These are phyloP conservation scores for Nemania serpens DNA, from an alignment of 2,329 filamentous ascomycete species.

Conservation along the genomic window DNA sequence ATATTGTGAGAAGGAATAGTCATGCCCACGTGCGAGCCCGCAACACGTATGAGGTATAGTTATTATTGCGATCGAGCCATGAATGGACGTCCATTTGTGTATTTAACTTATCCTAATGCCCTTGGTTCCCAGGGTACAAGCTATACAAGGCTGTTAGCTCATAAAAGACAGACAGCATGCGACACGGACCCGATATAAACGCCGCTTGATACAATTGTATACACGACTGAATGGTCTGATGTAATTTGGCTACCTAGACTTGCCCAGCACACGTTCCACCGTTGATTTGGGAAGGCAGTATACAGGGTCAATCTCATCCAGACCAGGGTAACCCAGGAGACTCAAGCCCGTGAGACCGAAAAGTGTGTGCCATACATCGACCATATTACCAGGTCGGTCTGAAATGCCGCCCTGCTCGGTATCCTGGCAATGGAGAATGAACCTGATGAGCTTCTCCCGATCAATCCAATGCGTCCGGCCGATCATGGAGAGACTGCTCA, in stretches of 20 bases:
- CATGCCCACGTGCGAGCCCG: no score
- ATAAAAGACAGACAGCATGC: no score
- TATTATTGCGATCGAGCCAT: no score
- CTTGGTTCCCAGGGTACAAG: no score
- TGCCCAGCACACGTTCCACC: conserved; percentile 61
- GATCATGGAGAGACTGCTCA: conserved; percentile 90
- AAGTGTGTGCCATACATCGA: conserved; percentile 94
- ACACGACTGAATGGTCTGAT: no score
- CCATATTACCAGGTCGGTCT: conserved; percentile 90
- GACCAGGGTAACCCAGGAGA: conserved; percentile 74
- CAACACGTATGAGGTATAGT: no score
- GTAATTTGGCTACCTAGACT: conserved; percentile 38
- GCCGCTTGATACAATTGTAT: no score
- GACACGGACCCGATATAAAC: no score
- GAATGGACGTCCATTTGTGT: no score
- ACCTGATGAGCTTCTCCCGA: conserved; percentile 73
- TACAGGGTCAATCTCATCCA: conserved; percentile 82
- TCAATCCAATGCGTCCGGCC: conserved; percentile 92
- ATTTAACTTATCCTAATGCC: no score
- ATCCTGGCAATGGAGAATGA: conserved; percentile 91
- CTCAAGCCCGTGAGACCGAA: conserved; percentile 91
- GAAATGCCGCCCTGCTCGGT: conserved; percentile 81
- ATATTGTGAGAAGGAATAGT: no score
- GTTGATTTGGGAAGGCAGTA: conserved; percentile 81
- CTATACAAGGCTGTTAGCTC: no score